phyloP scores from a whole-genome alignment of 169 alveolate genomes.

The Eimeria praecox region DNA sequence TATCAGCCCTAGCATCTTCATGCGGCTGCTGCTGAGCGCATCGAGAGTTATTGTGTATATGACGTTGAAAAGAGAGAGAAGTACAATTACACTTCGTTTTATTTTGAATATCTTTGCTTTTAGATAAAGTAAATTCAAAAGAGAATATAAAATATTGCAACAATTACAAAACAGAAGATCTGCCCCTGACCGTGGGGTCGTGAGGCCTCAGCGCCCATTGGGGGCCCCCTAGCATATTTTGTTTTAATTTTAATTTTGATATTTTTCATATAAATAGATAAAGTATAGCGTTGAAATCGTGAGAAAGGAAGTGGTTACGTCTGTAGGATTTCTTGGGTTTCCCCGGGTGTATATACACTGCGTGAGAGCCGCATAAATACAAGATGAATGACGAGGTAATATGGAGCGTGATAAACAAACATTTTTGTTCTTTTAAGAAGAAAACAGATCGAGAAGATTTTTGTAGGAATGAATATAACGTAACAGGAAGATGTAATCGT shows the following conservation, averaged over 20 bases:
- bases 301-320: background rate
- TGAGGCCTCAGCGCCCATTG: background rate
- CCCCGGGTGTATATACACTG: constrained; percentile 30
- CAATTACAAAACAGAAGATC: background rate
- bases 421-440: constrained; percentile 79
- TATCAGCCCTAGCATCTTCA: background rate
- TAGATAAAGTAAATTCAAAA: background rate
- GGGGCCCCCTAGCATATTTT: background rate
- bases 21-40: background rate
- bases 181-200: background rate
- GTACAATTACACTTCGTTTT: background rate
- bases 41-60: background rate
- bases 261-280: background rate
- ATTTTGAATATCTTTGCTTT: background rate
- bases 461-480: constrained; percentile 93
- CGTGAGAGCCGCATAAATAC: background rate
- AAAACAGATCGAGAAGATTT: constrained; percentile 74
- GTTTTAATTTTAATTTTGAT: background rate
- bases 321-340: background rate
- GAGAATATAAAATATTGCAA: background rate
- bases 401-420: constrained; percentile 81
- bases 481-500: constrained; percentile 99
- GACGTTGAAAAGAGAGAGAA: background rate
- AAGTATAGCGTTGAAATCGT: background rate
- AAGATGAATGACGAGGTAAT: constrained; percentile 84